A percentile compares a stretch with the other conserved stretches of the same genome.
These are phyloP conservation scores for Endotrypanum monterogeii DNA, from an alignment of 208 protist species.

Conservation along the genomic window DNA sequence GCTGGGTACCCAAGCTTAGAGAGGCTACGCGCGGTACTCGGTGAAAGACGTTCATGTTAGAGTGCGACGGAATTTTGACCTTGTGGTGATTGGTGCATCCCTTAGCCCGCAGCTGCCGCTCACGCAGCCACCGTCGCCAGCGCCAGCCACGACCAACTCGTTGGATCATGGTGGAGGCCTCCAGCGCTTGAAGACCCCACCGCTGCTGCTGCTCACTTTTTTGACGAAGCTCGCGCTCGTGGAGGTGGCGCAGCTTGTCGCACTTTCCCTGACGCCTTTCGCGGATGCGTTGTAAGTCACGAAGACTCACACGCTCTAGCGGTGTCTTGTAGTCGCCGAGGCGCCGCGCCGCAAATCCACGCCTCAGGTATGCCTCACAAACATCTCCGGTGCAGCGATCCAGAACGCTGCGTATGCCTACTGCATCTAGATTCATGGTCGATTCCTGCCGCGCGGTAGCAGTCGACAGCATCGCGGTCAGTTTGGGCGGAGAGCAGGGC, in stretches of 20 bases:
- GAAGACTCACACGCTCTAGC: conserved; percentile 56
- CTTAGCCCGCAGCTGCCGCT: conserved; percentile 19
- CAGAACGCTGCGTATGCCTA: conserved; percentile 21
- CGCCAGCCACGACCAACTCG: conserved; percentile 48
- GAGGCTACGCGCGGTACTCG: neutral
- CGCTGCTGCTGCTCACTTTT: conserved; percentile 41
- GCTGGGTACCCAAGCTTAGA: neutral
- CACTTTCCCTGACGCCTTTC: conserved; percentile 36
- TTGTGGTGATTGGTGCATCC: conserved; percentile 25
- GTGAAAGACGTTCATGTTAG: conserved; percentile 5
- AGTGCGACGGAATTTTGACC: conserved; percentile 23
- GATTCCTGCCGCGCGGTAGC: neutral
- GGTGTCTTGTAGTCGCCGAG: conserved; percentile 45
- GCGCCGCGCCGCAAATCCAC: conserved; percentile 27
- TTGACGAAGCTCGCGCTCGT: conserved; percentile 29
- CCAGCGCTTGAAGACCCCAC: conserved; percentile 33
- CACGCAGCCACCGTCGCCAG: conserved; percentile 37
- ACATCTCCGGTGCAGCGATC: conserved; percentile 43
- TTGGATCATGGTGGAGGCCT: conserved; percentile 56
- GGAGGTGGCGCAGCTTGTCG: conserved; percentile 12
- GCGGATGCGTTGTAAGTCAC: conserved; percentile 33
- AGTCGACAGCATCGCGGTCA: neutral
- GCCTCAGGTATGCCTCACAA: conserved; percentile 27
- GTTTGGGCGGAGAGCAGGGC: neutral
- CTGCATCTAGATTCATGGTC: neutral